Evolutionary conservation across 352 stramenopile species (phyloP).

Genomic region (Phytophthora tentaculata): DNA sequence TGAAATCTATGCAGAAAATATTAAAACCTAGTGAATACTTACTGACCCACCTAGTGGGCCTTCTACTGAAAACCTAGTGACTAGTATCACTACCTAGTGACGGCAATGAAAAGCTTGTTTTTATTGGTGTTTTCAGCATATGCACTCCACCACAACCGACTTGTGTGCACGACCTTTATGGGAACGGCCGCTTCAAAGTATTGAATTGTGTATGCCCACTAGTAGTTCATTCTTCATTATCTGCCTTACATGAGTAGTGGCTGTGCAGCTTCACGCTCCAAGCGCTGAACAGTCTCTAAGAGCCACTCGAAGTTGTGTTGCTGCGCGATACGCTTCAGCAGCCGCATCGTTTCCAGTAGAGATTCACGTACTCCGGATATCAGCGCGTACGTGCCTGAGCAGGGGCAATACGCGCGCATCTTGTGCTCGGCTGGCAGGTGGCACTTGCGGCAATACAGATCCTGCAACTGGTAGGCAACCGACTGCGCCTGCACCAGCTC

Average conservation of each 20-base stretch:
- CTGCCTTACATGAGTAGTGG: conserved; percentile 30
- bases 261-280: conserved; percentile 42
- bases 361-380: conserved; percentile 40
- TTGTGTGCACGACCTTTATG: too few relatives aligned
- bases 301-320: conserved; percentile 79
- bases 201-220: too few relatives aligned
- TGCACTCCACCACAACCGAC: too few relatives aligned
- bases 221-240: too few relatives aligned
- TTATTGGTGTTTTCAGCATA: too few relatives aligned
- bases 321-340: conserved; percentile 67
- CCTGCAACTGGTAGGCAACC: conserved; percentile 94
- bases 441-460: conserved; percentile 87
- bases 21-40: too few relatives aligned
- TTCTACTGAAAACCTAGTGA: too few relatives aligned
- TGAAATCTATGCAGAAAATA: too few relatives aligned
- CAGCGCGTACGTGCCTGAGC: conserved; percentile 72
- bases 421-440: conserved; percentile 74
- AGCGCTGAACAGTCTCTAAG: conserved; percentile 68
- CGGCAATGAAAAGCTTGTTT: too few relatives aligned
- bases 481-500: conserved; percentile 88
- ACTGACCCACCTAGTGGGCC: too few relatives aligned
- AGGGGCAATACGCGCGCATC: conserved; percentile 82
- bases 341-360: conserved; percentile 62
- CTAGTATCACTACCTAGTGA: too few relatives aligned
- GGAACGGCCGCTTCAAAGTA: too few relatives aligned